Conservation (phyloP, 768 basidiomycete genomes). For the Boletus edulis region DNA sequence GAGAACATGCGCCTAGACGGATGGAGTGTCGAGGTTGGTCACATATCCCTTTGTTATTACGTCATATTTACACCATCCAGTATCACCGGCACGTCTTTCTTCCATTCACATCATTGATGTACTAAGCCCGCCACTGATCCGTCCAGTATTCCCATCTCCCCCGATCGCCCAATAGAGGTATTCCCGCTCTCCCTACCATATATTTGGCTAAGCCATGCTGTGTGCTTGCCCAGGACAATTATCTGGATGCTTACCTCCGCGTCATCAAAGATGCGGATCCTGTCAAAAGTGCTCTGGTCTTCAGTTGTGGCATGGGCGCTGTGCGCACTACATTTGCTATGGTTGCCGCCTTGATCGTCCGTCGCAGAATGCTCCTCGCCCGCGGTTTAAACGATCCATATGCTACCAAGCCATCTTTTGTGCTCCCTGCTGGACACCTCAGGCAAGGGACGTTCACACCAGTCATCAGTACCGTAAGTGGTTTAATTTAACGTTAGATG, state of each 20-base stretch:
- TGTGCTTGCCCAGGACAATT: conserved; percentile 64
- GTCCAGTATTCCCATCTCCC: conserved; percentile 87
- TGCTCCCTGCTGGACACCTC: conserved; percentile 4
- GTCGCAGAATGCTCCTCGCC: conserved; percentile 68
- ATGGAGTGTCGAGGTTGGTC: conserved; percentile 82
- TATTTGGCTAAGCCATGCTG: background rate
- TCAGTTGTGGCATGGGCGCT: conserved; percentile 96
- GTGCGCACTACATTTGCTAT: conserved; percentile 97
- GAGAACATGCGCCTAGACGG: conserved; percentile 73
- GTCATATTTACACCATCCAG: conserved; percentile 33
- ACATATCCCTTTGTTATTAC: background rate
- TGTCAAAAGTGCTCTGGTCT: conserved; percentile 76
- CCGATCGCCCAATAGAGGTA: conserved; percentile 88
- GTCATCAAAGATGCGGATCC: conserved; percentile 83
- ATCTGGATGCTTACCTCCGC: conserved; percentile 88
- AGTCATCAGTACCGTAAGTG: conserved; percentile 49
- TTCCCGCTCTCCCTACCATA: conserved; percentile 7
- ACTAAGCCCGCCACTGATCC: conserved; percentile 12
- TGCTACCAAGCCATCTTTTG: conserved; percentile 36
- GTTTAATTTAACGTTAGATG: background rate
- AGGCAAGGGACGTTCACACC: conserved; percentile 30
- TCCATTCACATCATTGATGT: background rate
- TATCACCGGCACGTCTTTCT: conserved; percentile 64
- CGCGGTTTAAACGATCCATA: conserved; percentile 80
- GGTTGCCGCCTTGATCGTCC: conserved; percentile 86